phyloP scores from a whole-genome alignment of 148 eudicot genomes.

The Diospyros lotus region DNA sequence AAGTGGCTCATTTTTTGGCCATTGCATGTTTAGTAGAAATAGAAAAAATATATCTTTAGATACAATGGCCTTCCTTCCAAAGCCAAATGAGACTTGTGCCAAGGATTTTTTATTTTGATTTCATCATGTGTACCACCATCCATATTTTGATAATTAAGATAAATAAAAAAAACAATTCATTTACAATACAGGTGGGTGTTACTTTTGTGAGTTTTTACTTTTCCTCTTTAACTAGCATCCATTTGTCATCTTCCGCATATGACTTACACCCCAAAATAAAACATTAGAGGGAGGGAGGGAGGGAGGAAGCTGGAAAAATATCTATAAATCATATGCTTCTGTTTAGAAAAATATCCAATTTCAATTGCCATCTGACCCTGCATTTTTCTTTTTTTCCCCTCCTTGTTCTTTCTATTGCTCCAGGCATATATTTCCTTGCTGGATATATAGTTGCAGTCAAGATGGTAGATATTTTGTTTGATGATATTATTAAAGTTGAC shows the following conservation, averaged over 20 bases:
- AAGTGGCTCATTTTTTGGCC: background rate
- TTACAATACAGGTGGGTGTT: no score
- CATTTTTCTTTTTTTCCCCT: no score
- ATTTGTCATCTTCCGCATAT: no score
- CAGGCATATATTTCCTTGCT: slow-evolving; percentile 10
- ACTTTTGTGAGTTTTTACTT: no score
- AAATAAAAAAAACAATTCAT: background rate
- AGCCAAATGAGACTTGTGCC: background rate
- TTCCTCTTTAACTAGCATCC: no score
- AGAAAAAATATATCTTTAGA: background rate
- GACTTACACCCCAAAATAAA: no score
- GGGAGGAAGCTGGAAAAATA: no score
- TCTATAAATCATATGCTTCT: no score
- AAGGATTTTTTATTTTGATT: background rate
- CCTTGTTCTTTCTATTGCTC: background rate
- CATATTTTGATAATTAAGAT: background rate
- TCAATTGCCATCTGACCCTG: no score
- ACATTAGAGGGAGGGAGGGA: no score
- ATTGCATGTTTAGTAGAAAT: background rate
- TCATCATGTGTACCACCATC: background rate
- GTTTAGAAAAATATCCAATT: no score
- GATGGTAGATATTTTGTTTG: slow-evolving; percentile 35
- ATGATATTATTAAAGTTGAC: slow-evolving; percentile 35
- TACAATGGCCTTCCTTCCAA: background rate
- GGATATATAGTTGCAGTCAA: slow-evolving; percentile 7